Conservation (phyloP, 352 stramenopile species). For the Phytophthora europaea region DNA sequence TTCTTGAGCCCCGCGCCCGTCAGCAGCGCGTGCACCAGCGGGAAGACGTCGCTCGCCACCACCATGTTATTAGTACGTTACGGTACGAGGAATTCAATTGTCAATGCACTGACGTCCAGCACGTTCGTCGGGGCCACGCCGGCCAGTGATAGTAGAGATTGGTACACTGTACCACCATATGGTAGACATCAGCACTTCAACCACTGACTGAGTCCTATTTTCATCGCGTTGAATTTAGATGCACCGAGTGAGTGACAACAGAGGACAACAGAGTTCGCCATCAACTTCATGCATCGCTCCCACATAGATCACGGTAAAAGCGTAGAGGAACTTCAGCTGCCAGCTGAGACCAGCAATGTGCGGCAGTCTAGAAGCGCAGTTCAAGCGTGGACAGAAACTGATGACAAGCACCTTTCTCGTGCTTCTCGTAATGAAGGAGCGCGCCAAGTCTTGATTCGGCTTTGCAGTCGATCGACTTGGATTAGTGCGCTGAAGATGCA, state of each 20-base stretch:
- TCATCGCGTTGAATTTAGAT: neutral
- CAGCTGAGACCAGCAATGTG: neutral
- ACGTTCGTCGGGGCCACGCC: no score
- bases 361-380: neutral
- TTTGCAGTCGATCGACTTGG: slow-evolving; percentile 10
- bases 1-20: slow-evolving; percentile 75
- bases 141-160: no score
- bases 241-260: neutral
- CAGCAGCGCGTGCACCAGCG: slow-evolving; percentile 80
- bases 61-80: slow-evolving; percentile 40
- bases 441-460: neutral
- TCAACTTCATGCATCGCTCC: neutral
- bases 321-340: neutral
- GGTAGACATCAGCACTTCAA: no score
- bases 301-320: neutral
- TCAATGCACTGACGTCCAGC: neutral
- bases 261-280: neutral
- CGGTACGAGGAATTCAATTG: slow-evolving; percentile 5
- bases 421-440: neutral
- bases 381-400: neutral
- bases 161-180: no score
- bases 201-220: neutral
- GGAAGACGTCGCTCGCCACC: slow-evolving; percentile 82
- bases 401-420: neutral
- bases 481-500: slow-evolving; percentile 5